phyloP scores from a whole-genome alignment of 1,139 yeast species.

The Debaryomyces sp. region DNA sequence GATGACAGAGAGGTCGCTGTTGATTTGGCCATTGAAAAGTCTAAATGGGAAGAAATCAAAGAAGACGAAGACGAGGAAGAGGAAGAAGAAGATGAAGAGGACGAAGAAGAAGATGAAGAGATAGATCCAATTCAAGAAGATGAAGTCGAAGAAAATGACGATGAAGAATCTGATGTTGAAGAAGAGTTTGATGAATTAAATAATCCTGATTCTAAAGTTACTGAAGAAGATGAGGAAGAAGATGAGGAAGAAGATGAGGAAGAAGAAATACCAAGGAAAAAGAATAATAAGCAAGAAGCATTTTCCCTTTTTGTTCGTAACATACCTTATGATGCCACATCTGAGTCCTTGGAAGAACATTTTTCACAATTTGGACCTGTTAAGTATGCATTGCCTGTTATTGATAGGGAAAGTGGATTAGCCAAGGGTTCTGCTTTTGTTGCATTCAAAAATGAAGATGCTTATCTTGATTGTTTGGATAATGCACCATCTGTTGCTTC shows the following conservation, averaged over 20 bases:
- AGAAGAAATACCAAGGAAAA: slow-evolving; percentile 34
- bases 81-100: slow-evolving; percentile 31
- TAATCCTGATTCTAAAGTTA: slow-evolving; percentile 28
- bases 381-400: slow-evolving; percentile 90
- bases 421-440: slow-evolving; percentile 97
- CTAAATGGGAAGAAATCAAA: slow-evolving; percentile 64
- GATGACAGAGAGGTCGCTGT: slow-evolving; percentile 94
- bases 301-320: slow-evolving; percentile 83
- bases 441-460: slow-evolving; percentile 67
- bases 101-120: slow-evolving; percentile 28
- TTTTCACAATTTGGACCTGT: slow-evolving; percentile 84
- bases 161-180: slow-evolving; percentile 23
- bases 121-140: slow-evolving; percentile 28
- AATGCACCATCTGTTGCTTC: slow-evolving; percentile 80
- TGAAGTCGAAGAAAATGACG: slow-evolving; percentile 31
- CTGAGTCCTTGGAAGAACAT: slow-evolving; percentile 74
- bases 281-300: slow-evolving; percentile 65
- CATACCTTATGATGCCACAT: slow-evolving; percentile 92
- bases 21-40: slow-evolving; percentile 88
- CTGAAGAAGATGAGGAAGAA: slow-evolving; percentile 30
- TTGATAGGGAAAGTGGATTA: slow-evolving; percentile 80
- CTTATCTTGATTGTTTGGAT: slow-evolving; percentile 68
- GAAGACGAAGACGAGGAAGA: slow-evolving; percentile 46
- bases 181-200: slow-evolving; percentile 18
- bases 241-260: slow-evolving; percentile 36